phyloP scores from a whole-genome alignment of 257 asterid genomes.

The Solanum bukasovii region DNA sequence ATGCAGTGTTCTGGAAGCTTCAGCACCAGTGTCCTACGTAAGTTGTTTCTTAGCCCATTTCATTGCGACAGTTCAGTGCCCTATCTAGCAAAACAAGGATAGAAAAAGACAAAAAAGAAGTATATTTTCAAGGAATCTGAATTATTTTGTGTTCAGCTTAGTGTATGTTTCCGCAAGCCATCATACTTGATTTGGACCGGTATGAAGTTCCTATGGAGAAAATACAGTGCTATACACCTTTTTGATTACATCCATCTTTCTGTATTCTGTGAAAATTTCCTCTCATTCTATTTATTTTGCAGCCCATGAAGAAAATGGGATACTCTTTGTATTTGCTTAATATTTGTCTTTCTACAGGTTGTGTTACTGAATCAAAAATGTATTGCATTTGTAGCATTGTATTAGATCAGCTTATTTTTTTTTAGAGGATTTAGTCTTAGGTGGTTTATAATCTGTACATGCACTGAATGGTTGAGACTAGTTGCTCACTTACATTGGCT shows the following conservation, averaged over 20 bases:
- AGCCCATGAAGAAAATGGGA: not conserved
- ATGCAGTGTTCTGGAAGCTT: slow-evolving; percentile 89
- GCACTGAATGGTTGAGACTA: not conserved
- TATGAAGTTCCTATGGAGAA: not conserved
- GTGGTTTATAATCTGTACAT: not conserved
- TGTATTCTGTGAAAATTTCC: not conserved
- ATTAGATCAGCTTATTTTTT: not conserved
- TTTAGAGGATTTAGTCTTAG: not conserved
- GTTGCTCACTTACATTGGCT: not conserved
- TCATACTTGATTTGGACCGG: not conserved
- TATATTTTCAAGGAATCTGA: not conserved
- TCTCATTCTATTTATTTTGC: not conserved
- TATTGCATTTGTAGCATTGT: not conserved
- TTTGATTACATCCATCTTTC: not conserved
- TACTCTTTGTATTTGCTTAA: not conserved
- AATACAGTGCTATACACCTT: not conserved
- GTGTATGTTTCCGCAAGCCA: not conserved
- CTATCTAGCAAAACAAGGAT: not conserved
- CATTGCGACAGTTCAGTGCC: not conserved
- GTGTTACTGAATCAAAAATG: not conserved
- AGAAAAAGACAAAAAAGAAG: not conserved
- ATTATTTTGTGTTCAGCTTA: not conserved
- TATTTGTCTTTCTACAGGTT: not conserved
- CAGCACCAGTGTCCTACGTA: slow-evolving; percentile 51
- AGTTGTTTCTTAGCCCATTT: slow-evolving; percentile 17